A percentile compares a stretch with the other conserved stretches of the same genome.
Evolutionary conservation across 805 yeast genomes (phyloP).

Genomic region (Teunomyces aglyptinius): DNA sequence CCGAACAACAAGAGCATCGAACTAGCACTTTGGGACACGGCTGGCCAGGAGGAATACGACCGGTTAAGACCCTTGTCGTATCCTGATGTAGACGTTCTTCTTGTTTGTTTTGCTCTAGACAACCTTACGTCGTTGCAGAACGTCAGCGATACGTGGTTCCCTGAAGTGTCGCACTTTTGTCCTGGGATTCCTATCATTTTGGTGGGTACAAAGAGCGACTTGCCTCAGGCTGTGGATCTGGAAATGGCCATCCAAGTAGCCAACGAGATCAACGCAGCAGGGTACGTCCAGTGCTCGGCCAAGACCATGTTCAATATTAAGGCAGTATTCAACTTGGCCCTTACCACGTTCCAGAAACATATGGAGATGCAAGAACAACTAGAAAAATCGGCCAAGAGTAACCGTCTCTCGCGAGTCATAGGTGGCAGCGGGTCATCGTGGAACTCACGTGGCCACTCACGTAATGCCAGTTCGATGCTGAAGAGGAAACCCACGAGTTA

Average conservation of each 20-base stretch:
- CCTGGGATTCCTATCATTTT: constrained; percentile 73
- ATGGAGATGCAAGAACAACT: constrained; percentile 34
- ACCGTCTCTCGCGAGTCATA: constrained; percentile 34
- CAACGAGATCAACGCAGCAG: constrained; percentile 60
- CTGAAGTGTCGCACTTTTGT: constrained; percentile 82
- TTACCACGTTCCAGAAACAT: constrained; percentile 38
- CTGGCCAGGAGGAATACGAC: constrained; percentile 86
- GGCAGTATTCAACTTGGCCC: constrained; percentile 65
- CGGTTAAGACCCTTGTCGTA: constrained; percentile 75
- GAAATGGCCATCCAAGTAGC: constrained; percentile 56
- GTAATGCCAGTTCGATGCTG: constrained; percentile 20
- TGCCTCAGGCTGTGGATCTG: constrained; percentile 37
- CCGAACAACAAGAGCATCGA: constrained; percentile 73
- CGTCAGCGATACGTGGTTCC: constrained; percentile 80
- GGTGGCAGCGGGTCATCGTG: constrained; percentile 17
- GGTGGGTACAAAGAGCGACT: constrained; percentile 82
- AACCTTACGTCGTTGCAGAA: constrained; percentile 62
- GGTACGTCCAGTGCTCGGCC: constrained; percentile 80
- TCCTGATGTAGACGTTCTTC: constrained; percentile 71
- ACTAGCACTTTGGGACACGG: constrained; percentile 84
- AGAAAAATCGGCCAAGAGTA: constrained; percentile 30
- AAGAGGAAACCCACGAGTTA: constrained; percentile 34
- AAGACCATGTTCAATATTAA: constrained; percentile 63
- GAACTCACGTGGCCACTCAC: constrained; percentile 15
- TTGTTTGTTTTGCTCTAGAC: constrained; percentile 75